Percentiles rank a stretch among this genome's conserved stretches.
Evolutionary conservation across 164 flowering plant genomes (phyloP).

Genomic region (Stephania cephalantha): DNA sequence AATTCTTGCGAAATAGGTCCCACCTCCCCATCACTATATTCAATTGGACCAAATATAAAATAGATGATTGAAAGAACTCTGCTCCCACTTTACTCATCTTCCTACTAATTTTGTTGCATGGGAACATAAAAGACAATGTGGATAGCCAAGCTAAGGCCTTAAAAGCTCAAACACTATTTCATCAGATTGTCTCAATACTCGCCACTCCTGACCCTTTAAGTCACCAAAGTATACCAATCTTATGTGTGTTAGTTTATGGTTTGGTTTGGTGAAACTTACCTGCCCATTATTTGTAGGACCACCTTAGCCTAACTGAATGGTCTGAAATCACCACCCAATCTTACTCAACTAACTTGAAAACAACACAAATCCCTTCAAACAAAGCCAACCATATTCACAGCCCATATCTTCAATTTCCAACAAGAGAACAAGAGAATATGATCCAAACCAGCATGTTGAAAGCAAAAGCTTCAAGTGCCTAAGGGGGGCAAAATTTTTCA

Average conservation of each 20-base stretch:
- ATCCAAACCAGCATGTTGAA: too few species aligned
- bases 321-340: slow-evolving; percentile 19
- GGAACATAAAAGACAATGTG: slow-evolving; percentile 17
- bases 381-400: neutral
- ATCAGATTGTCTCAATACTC: neutral
- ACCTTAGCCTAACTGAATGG: slow-evolving; percentile 23
- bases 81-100: neutral
- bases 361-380: neutral
- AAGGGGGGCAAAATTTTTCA: neutral
- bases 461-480: too few species aligned
- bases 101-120: neutral
- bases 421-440: neutral
- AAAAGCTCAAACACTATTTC: neutral
- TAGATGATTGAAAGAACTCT: neutral
- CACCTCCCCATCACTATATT: neutral
- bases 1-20: neutral
- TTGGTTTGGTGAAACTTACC: neutral
- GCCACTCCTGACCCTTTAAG: neutral
- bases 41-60: neutral
- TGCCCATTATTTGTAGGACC: neutral
- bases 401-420: neutral
- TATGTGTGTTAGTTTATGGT: neutral
- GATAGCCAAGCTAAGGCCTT: slow-evolving; percentile 9
- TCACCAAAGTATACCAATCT: neutral
- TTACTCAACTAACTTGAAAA: slow-evolving; percentile 3